These are phyloP conservation scores for Rhizopogon vesiculosus DNA, from an alignment of 768 basidiomycete genomes.

Conservation along the genomic window DNA sequence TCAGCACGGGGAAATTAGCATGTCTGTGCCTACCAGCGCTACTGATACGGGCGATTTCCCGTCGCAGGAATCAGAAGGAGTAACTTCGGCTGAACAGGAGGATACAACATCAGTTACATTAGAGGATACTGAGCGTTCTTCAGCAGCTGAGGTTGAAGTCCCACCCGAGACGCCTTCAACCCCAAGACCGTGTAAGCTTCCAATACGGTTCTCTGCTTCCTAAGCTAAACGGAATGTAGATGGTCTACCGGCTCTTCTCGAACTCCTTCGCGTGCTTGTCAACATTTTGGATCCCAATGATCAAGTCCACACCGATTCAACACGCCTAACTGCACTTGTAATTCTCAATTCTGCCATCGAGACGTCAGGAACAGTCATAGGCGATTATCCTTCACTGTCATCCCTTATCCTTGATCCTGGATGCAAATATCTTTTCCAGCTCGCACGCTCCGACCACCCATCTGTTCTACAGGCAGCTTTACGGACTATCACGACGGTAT, in stretches of 20 bases:
- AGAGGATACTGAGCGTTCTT: constrained; percentile 6
- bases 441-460: constrained; percentile 86
- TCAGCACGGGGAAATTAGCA: constrained; percentile 51
- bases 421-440: constrained; percentile 96
- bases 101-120: constrained; percentile 9
- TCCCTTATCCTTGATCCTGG: constrained; percentile 81
- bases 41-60: constrained; percentile 15
- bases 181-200: constrained; percentile 19
- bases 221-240: constrained; percentile 35
- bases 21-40: constrained; percentile 47
- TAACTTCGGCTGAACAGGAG: constrained; percentile 7
- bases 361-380: constrained; percentile 71
- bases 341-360: constrained; percentile 88
- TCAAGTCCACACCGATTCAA: constrained; percentile 94
- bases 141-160: constrained; percentile 22
- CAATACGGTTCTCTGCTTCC: not conserved
- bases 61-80: constrained; percentile 4
- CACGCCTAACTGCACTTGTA: constrained; percentile 81
- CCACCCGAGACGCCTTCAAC: constrained; percentile 15
- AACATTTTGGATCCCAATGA: constrained; percentile 94
- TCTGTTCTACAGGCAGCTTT: constrained; percentile 75
- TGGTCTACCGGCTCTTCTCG: constrained; percentile 88
- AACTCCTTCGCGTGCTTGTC: constrained; percentile 89
- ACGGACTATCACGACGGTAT: constrained; percentile 82
- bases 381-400: constrained; percentile 72